A percentile compares a stretch with the other conserved stretches of the same genome.
Conservation (phyloP, 805 yeast genomes). For the Ogataea wickerhamii region DNA sequence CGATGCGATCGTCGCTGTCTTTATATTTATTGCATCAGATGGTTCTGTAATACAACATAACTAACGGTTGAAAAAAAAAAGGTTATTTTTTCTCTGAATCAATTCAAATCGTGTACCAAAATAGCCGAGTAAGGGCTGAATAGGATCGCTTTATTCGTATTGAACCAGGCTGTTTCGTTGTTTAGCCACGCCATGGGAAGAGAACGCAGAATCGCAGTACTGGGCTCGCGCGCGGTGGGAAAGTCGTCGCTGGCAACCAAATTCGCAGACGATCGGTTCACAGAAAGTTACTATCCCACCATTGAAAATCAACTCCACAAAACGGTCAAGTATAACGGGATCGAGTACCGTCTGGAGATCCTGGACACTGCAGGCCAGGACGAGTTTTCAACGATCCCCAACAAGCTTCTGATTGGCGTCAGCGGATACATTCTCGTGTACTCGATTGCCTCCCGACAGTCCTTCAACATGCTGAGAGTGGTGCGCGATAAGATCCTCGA, state of each 20-base stretch:
- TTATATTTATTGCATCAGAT: too few species aligned
- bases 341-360: constrained; percentile 77
- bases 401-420: constrained; percentile 72
- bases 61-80: too few species aligned
- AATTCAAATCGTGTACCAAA: too few species aligned
- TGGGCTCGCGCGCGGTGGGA: constrained; percentile 86
- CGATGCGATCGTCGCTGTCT: too few species aligned
- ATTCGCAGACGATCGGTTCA: constrained; percentile 77
- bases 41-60: too few species aligned
- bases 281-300: constrained; percentile 79
- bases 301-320: constrained; percentile 82
- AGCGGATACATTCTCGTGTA: constrained; percentile 83
- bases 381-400: constrained; percentile 76
- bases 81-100: too few species aligned
- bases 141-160: too few species aligned
- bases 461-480: constrained; percentile 71
- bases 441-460: constrained; percentile 72
- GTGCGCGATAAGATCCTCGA: constrained; percentile 83
- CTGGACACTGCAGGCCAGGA: constrained; percentile 94
- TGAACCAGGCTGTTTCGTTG: neutral
- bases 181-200: constrained; percentile 26
- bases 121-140: too few species aligned
- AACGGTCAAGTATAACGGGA: constrained; percentile 61
- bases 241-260: constrained; percentile 82
- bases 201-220: constrained; percentile 77